Evolutionary conservation across 805 yeast genomes (phyloP), one percentile per base, ranked within the genome.

Genomic region (Metschnikowia shivogae): DNA sequence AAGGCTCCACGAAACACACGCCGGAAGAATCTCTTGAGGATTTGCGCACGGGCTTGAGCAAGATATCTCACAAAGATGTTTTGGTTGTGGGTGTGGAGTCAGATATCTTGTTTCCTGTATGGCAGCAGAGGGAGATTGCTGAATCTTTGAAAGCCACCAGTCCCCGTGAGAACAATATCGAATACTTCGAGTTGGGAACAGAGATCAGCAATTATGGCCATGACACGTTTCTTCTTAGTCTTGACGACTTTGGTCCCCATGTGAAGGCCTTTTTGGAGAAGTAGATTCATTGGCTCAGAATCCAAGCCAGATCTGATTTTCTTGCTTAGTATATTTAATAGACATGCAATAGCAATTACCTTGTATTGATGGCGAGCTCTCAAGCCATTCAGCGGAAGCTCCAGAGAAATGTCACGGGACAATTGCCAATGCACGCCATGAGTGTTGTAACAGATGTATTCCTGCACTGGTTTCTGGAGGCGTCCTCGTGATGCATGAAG

Each of bases 71-170:
- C 51, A 80, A 81, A 48, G 81, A 85, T 29, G 74, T 86, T 3
- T 70, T 90, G 45, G 87, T 90, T 4, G 76, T 90, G 42, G 97
- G 97, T 9, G 97, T 89, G n/a, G 93, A 87, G 59, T 84, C 93
- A 1, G 97, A 90, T 61, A 86, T 86, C 34, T 72, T 90, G 42
- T 90, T 90, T 72, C 97, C 97, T 1, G 87, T 84, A 31, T 88
- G 96, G 96, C 97, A 90, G 68, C 97, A 90, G 65, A 67, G 82
- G 45, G 97, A 90, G 60, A 81, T 88, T 45, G 82, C 80, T 26
- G 77, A 79, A 12, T 78, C 81, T 31, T 71, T 90, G 38, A 66
- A 61, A 42, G 43, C 52, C 9, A 49, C 52, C 9, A 49, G 52
- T 27, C 49, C 46, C 4, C 64, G 59, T 32, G 70, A 71, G 35